Conservation (phyloP, 2,329 filamentous ascomycete genomes). For the Leptographium flavum region DNA sequence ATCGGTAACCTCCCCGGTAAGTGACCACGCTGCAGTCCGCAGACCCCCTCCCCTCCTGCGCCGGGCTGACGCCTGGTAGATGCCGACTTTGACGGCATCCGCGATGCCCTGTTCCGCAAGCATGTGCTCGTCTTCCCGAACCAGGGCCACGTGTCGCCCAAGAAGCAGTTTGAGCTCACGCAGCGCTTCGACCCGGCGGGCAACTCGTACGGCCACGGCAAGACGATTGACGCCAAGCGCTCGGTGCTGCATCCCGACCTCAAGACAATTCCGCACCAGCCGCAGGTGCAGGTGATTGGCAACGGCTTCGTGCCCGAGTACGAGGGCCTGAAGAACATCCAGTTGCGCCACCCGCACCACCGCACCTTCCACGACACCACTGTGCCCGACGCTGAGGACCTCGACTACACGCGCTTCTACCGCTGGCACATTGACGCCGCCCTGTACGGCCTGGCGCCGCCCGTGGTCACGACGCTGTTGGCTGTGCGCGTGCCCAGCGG, state of each 20-base stretch:
- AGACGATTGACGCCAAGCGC: slow-evolving; percentile 48
- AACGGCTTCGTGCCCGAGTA: slow-evolving; percentile 57
- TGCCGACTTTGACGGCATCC: slow-evolving; percentile 48
- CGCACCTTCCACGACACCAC: slow-evolving; percentile 56
- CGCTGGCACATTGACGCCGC: slow-evolving; percentile 73
- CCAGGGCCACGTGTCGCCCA: slow-evolving; percentile 48
- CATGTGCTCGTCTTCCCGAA: slow-evolving; percentile 60
- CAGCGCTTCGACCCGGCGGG: slow-evolving; percentile 55
- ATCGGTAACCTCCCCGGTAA: slow-evolving; percentile 16
- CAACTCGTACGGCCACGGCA: slow-evolving; percentile 57
- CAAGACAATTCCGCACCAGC: slow-evolving; percentile 67
- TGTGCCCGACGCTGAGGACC: slow-evolving; percentile 40
- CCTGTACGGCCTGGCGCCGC: slow-evolving; percentile 60
- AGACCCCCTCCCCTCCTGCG: neutral
- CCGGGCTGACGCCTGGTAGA: slow-evolving; percentile 24
- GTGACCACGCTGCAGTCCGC: neutral
- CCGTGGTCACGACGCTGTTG: slow-evolving; percentile 56
- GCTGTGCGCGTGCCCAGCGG: slow-evolving; percentile 60
- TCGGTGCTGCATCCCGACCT: slow-evolving; percentile 64
- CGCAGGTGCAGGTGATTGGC: slow-evolving; percentile 68
- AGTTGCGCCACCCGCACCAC: slow-evolving; percentile 62
- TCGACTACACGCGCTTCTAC: slow-evolving; percentile 46
- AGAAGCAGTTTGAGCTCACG: slow-evolving; percentile 61
- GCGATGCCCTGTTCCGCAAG: slow-evolving; percentile 49
- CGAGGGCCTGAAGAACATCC: slow-evolving; percentile 55